A percentile compares a stretch with the other conserved stretches of the same genome.
These are phyloP conservation scores for Hymenoscyphus fructigenus DNA, from an alignment of 2,329 filamentous ascomycete genomes.

Conservation along the genomic window DNA sequence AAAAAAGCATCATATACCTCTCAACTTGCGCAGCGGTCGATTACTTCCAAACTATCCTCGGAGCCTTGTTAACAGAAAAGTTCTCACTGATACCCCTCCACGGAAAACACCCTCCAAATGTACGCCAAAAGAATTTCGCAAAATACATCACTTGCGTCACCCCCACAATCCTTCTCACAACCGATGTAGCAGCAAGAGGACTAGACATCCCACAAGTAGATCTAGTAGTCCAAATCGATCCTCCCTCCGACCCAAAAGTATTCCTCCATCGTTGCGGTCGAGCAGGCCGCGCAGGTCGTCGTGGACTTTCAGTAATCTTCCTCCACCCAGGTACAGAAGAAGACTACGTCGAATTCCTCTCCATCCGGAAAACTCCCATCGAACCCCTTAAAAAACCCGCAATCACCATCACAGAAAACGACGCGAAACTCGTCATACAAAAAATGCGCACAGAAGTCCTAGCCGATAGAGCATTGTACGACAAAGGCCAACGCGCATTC, in stretches of 20 bases:
- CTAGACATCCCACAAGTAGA: constrained; percentile 92
- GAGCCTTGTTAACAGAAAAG: constrained; percentile 64
- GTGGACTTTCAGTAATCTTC: constrained; percentile 82
- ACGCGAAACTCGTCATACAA: constrained; percentile 57
- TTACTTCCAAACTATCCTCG: constrained; percentile 83
- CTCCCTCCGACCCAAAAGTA: constrained; percentile 83
- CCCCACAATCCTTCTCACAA: constrained; percentile 83
- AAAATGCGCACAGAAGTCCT: constrained; percentile 60
- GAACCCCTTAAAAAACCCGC: constrained; percentile 56
- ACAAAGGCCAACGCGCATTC: constrained; percentile 88
- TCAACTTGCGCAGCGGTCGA: constrained; percentile 94
- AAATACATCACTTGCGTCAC: constrained; percentile 73
- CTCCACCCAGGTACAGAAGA: constrained; percentile 83
- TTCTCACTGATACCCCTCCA: constrained; percentile 80
- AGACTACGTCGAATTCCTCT: constrained; percentile 84
- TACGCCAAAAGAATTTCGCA: constrained; percentile 83
- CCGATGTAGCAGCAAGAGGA: constrained; percentile 86
- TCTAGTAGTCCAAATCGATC: constrained; percentile 85
- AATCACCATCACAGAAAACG: constrained; percentile 57
- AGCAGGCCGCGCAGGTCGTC: constrained; percentile 83
- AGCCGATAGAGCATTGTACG: constrained; percentile 58
- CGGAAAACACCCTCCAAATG: constrained; percentile 86
- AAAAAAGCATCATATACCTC: constrained; percentile 87
- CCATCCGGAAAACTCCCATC: constrained; percentile 84
- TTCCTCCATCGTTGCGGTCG: constrained; percentile 93